Evolutionary conservation across 2,329 filamentous ascomycete species (phyloP).

Genomic region (Fusarium brachygibbosum): DNA sequence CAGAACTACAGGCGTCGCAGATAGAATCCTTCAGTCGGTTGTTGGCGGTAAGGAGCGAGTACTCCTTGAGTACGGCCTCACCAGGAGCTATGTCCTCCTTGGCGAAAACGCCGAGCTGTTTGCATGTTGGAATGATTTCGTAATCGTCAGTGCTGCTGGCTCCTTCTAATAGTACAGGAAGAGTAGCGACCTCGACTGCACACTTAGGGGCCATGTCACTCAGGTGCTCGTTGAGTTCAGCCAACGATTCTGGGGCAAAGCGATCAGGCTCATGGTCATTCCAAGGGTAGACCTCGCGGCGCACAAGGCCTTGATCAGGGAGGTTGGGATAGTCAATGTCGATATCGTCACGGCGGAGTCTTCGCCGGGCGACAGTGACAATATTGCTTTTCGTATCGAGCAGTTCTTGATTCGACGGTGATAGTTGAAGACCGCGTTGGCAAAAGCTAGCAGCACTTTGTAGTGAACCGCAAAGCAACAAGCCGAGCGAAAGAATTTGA

Average conservation of each 20-base stretch:
- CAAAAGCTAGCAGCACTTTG: constrained; percentile 77
- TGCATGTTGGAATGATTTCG: constrained; percentile 69
- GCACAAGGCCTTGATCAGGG: constrained; percentile 78
- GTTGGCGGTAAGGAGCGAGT: constrained; percentile 88
- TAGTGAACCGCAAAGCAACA: constrained; percentile 75
- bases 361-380: constrained; percentile 63
- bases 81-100: constrained; percentile 82
- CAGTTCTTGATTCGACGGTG: constrained; percentile 69
- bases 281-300: constrained; percentile 79
- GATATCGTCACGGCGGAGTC: constrained; percentile 61
- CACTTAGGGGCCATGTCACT: constrained; percentile 81
- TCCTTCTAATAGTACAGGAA: constrained; percentile 77
- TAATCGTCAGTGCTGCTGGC: constrained; percentile 64
- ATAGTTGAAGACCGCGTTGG: constrained; percentile 69
- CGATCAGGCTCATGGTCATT: constrained; percentile 77
- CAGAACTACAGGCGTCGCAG: constrained; percentile 89
- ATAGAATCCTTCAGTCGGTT: constrained; percentile 87
- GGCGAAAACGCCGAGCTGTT: constrained; percentile 92
- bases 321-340: constrained; percentile 64
- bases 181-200: constrained; percentile 79
- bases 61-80: constrained; percentile 83
- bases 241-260: constrained; percentile 76
- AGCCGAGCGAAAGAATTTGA: constrained; percentile 69
- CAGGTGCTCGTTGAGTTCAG: constrained; percentile 79
- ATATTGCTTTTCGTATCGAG: constrained; percentile 67